Conservation (phyloP, 2,329 filamentous ascomycete genomes). For the Venturia nashicola region DNA sequence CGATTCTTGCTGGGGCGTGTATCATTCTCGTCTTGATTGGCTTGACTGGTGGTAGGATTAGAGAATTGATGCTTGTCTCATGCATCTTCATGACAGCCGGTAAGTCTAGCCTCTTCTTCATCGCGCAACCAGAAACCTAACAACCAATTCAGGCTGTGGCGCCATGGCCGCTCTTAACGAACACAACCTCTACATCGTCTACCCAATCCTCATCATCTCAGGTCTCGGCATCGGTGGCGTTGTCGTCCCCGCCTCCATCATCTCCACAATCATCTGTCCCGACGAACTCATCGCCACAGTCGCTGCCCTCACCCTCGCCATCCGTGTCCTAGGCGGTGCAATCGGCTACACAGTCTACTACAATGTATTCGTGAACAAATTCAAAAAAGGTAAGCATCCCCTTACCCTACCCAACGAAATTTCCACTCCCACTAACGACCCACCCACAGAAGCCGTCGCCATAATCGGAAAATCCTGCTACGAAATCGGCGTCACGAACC, state of each 20-base stretch:
- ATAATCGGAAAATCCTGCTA: conserved; percentile 2
- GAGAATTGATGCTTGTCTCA: conserved; percentile 46
- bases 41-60: conserved; percentile 45
- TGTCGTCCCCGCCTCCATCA: conserved; percentile 54
- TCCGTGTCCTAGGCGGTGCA: conserved; percentile 55
- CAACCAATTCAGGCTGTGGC: conserved; percentile 33
- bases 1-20: conserved; percentile 48
- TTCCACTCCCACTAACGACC: background rate
- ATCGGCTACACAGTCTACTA: conserved; percentile 46
- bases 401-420: background rate
- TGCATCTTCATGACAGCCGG: conserved; percentile 54
- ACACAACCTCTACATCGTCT: conserved; percentile 43
- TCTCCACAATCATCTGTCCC: conserved; percentile 57
- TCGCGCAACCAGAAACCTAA: background rate
- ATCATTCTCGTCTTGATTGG: conserved; percentile 47
- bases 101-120: background rate
- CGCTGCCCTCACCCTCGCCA: conserved; percentile 54
- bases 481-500: conserved; percentile 5
- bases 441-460: conserved; percentile 3
- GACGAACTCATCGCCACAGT: conserved; percentile 60
- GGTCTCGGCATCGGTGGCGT: conserved; percentile 56
- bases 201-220: conserved; percentile 47
- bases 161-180: conserved; percentile 37
- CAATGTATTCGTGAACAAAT: conserved; percentile 21
- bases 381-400: conserved; percentile 9